phyloP scores from a whole-genome alignment of 2,329 filamentous ascomycete genomes.

The Didymella segeticola region DNA sequence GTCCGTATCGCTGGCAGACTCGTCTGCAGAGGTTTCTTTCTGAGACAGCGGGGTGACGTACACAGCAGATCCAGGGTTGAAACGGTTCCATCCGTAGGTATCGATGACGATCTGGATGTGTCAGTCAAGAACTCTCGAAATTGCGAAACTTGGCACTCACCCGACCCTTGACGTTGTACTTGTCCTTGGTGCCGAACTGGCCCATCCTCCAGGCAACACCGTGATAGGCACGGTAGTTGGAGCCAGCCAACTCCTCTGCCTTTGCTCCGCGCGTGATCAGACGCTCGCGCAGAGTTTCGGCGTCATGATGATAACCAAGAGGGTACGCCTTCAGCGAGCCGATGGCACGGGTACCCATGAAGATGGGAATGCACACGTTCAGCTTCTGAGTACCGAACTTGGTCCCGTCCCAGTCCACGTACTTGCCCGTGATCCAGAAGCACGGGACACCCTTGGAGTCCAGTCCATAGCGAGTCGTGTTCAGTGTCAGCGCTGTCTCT shows the following conservation, averaged over 20 bases:
- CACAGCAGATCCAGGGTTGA: slow-evolving; percentile 53
- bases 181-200: slow-evolving; percentile 38
- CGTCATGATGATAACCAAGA: slow-evolving; percentile 76
- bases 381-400: slow-evolving; percentile 35
- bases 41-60: slow-evolving; percentile 48
- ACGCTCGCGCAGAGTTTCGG: slow-evolving; percentile 66
- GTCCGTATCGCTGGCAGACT: slow-evolving; percentile 19
- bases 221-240: slow-evolving; percentile 82
- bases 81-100: slow-evolving; percentile 59
- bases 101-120: slow-evolving; percentile 58
- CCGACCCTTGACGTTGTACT: slow-evolving; percentile 24
- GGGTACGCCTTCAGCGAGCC: slow-evolving; percentile 77
- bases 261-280: slow-evolving; percentile 82
- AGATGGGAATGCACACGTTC: slow-evolving; percentile 50
- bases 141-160: slow-evolving; percentile 30
- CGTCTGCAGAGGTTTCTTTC: slow-evolving; percentile 26
- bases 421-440: slow-evolving; percentile 33
- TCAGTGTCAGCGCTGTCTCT: slow-evolving; percentile 17
- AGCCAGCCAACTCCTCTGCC: slow-evolving; percentile 77
- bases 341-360: slow-evolving; percentile 81
- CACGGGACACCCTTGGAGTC: slow-evolving; percentile 15
- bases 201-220: slow-evolving; percentile 56
- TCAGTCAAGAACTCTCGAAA: slow-evolving; percentile 41
- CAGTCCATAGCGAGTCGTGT: slow-evolving; percentile 29
- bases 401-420: slow-evolving; percentile 44